Evolutionary conservation across 2,329 filamentous ascomycete species (phyloP).

Genomic region (Diaporthe caulivora): DNA sequence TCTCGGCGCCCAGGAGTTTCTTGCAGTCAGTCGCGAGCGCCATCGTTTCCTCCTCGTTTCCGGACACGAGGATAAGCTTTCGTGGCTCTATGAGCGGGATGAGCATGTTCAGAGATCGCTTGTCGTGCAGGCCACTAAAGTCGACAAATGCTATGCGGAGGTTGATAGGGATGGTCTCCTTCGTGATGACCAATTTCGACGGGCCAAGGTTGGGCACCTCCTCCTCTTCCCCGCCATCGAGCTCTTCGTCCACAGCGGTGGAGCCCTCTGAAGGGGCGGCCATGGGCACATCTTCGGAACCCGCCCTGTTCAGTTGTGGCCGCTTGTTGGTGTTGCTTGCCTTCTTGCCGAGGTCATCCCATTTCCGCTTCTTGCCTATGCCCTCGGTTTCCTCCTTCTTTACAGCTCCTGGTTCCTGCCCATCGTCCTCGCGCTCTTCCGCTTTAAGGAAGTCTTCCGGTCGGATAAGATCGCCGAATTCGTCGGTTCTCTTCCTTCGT

Average conservation of each 20-base stretch:
- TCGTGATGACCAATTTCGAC: conserved; percentile 78
- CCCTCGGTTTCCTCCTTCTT: conserved; percentile 68
- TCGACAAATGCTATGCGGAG: conserved; percentile 89
- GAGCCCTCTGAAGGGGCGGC: conserved; percentile 50
- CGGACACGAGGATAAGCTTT: conserved; percentile 93
- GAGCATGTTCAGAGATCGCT: conserved; percentile 92
- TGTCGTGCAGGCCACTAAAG: conserved; percentile 92
- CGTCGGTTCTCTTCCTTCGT: conserved; percentile 79
- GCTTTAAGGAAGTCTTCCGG: conserved; percentile 94
- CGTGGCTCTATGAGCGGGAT: conserved; percentile 94
- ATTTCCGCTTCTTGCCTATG: conserved; percentile 93
- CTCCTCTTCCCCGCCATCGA: conserved; percentile 70
- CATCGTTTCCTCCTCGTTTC: conserved; percentile 81
- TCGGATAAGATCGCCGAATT: conserved; percentile 93
- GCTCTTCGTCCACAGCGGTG: conserved; percentile 61
- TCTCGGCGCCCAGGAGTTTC: conserved; percentile 67
- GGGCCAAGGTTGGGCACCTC: conserved; percentile 70
- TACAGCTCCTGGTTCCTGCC: conserved; percentile 68
- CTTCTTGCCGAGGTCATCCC: conserved; percentile 76
- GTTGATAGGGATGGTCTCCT: conserved; percentile 74
- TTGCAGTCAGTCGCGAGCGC: conserved; percentile 84
- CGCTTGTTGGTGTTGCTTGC: conserved; percentile 70
- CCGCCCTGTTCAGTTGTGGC: conserved; percentile 59
- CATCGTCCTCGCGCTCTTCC: conserved; percentile 86
- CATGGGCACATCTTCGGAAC: conserved; percentile 61